phyloP scores from a whole-genome alignment of 306 rosid genomes.

The Rosa multiflora region DNA sequence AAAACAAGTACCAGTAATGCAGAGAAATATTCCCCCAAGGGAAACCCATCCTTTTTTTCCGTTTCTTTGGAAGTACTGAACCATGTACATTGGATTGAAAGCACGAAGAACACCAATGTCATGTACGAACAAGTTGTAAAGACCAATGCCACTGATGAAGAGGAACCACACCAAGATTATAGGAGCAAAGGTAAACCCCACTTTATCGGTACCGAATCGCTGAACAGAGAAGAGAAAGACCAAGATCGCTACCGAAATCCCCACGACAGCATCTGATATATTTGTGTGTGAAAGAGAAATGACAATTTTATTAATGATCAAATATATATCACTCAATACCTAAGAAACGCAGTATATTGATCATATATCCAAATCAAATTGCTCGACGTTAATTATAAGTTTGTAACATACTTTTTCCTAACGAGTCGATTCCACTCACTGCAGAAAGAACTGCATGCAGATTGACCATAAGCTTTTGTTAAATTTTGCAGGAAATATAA shows the following conservation, averaged over 20 bases:
- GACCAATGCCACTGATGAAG: constrained; percentile 54
- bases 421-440: constrained; percentile 65
- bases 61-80: constrained; percentile 48
- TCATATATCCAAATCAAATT: neutral
- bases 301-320: neutral
- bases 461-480: neutral
- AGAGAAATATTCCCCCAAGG: constrained; percentile 59
- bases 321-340: neutral
- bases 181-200: constrained; percentile 57
- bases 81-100: constrained; percentile 49
- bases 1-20: constrained; percentile 45
- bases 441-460: constrained; percentile 64
- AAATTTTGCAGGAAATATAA: neutral
- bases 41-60: constrained; percentile 57
- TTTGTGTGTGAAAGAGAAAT: neutral
- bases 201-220: constrained; percentile 67
- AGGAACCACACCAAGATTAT: constrained; percentile 49
- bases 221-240: constrained; percentile 40
- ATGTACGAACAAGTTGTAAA: constrained; percentile 52
- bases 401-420: constrained; percentile 50
- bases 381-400: neutral
- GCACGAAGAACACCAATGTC: constrained; percentile 50
- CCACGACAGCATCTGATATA: constrained; percentile 49
- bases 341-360: neutral
- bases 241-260: constrained; percentile 49